Percentiles rank a stretch among this genome's conserved stretches.
Conservation (phyloP, 345 rosid species). For the Gossypium sturtianum region DNA sequence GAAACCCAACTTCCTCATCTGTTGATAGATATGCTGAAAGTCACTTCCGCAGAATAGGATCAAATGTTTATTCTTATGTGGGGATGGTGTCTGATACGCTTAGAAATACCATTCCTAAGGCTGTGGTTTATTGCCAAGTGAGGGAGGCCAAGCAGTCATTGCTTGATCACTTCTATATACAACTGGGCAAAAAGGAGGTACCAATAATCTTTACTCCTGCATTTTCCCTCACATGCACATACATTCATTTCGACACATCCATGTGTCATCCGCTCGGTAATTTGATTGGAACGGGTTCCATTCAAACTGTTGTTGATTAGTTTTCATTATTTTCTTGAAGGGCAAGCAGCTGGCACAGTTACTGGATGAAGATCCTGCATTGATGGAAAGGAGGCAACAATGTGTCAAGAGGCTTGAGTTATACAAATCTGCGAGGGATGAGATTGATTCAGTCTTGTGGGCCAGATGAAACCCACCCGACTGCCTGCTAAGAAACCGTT, state of each 20-base stretch:
- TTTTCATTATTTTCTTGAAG: slow-evolving; percentile 21
- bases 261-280: not conserved
- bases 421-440: slow-evolving; percentile 66
- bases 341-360: slow-evolving; percentile 48
- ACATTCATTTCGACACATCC: not conserved
- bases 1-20: slow-evolving; percentile 27
- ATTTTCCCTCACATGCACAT: not conserved
- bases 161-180: slow-evolving; percentile 63
- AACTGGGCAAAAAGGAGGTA: slow-evolving; percentile 71
- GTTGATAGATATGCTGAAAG: slow-evolving; percentile 56
- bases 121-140: slow-evolving; percentile 78
- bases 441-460: slow-evolving; percentile 64
- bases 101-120: slow-evolving; percentile 63
- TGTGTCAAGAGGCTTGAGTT: slow-evolving; percentile 64
- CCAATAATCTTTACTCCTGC: not conserved
- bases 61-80: slow-evolving; percentile 64
- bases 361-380: slow-evolving; percentile 69
- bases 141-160: slow-evolving; percentile 66
- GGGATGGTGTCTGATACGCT: slow-evolving; percentile 76
- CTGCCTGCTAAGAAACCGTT: not conserved
- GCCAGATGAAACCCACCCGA: slow-evolving; percentile 18
- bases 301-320: not conserved
- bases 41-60: slow-evolving; percentile 74
- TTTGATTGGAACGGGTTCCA: not conserved
- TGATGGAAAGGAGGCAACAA: slow-evolving; percentile 65